Base-by-base conservation (phyloP, 2,329 filamentous ascomycete species). In the Fusarium sp. region DNA sequence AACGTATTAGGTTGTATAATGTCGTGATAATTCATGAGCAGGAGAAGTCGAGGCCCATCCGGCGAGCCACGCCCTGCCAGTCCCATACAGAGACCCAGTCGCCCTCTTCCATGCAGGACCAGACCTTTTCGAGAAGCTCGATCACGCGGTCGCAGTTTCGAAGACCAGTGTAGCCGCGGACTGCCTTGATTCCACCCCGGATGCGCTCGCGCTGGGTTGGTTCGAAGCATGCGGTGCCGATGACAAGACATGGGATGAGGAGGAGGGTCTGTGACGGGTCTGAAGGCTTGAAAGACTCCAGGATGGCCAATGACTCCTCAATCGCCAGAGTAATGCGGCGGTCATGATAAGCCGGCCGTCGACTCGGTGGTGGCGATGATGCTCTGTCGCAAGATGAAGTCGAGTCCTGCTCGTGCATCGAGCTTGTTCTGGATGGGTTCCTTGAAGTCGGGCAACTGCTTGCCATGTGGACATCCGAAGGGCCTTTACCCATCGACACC, bases 71-170 rank as follows among this genome's bases (percentile, higher is more conserved):
- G 5, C 83, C 83, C 71, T 92, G 90, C 90, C 90, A 92, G 79
- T 92, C 91, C 91, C 91, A 92, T 9, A 88, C 89, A 20, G 85
- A 84, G 30, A 84, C 76, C 87, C 89, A 91, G 59, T 92, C 88
- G 23, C 87, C 88, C 11, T 81, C 79, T 30, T 88, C 88, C 89
- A 92, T 92, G 25, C 89, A 83, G 25, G 83, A 81, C 90, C 90
- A 92, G 4, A 92, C 83, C 74, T 88, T 87, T 73, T 90, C 87
- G 14, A 92, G 84, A 1, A 92, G 80, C 68, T 89, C 83, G 18
- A 83, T 72, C 4, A 88, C 87, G 14, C 87, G 84, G 72, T 91
- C 88, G 32, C 88, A 87, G 75, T 91, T 92, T 27, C 87, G 85
- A 32, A 92, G 83, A 5, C 90, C 89, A 0, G 89, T 92, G 75